Evolutionary conservation across 306 rosid genomes (phyloP).

Genomic region (Cercis canadensis): DNA sequence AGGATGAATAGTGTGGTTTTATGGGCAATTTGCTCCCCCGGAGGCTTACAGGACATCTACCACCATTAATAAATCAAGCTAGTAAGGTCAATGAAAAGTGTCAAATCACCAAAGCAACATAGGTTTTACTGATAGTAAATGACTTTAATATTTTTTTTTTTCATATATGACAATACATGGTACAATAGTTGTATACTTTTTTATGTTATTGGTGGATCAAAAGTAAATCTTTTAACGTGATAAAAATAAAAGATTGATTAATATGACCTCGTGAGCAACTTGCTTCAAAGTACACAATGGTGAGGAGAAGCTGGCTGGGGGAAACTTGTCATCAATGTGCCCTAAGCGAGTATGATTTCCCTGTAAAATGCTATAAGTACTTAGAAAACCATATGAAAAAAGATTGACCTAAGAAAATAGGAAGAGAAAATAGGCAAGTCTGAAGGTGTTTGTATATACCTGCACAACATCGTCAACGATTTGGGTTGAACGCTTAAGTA

Average conservation of each 20-base stretch:
- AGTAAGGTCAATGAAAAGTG: no score
- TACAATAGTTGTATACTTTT: no score
- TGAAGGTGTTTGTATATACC: no score
- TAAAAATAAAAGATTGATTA: neutral
- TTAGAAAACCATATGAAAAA: no score
- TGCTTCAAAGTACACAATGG: slow-evolving; percentile 35
- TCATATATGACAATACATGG: no score
- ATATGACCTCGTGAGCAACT: slow-evolving; percentile 35
- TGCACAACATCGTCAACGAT: slow-evolving; percentile 41
- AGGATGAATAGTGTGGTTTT: slow-evolving; percentile 60
- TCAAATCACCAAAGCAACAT: no score
- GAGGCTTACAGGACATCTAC: slow-evolving; percentile 70
- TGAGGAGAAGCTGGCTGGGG: slow-evolving; percentile 24
- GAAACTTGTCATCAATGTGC: slow-evolving; percentile 7
- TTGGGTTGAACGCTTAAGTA: slow-evolving; percentile 37
- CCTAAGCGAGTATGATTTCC: slow-evolving; percentile 27
- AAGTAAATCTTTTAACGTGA: no score
- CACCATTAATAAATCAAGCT: neutral
- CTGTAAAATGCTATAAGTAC: neutral
- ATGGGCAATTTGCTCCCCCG: slow-evolving; percentile 64
- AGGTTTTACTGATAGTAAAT: no score
- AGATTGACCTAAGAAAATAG: no score
- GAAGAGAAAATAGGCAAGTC: no score
- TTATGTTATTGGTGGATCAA: no score
- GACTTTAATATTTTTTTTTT: no score